Evolutionary conservation across 805 yeast species (phyloP).

Genomic region (Metschnikowia sp.): DNA sequence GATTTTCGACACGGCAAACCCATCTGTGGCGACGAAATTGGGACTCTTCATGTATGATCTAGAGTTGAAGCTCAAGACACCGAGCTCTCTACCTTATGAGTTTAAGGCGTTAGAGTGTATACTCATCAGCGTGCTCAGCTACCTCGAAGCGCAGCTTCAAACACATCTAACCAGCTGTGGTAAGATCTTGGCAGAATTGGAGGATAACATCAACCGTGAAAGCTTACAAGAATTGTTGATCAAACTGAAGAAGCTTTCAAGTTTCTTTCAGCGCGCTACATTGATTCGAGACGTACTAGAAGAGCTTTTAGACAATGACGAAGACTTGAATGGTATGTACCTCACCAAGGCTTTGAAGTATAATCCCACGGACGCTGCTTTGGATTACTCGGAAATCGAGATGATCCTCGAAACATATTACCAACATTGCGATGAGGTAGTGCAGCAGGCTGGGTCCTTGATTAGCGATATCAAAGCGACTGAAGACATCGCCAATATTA

Average conservation of each 20-base stretch:
- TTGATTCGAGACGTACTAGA: slow-evolving; percentile 80
- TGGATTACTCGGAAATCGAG: slow-evolving; percentile 70
- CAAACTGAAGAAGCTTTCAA: slow-evolving; percentile 64
- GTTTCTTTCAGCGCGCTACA: slow-evolving; percentile 70
- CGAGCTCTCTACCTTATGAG: slow-evolving; percentile 49
- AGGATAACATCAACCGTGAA: slow-evolving; percentile 74
- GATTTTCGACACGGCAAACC: slow-evolving; percentile 74
- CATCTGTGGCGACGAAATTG: slow-evolving; percentile 64
- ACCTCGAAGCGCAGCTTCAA: slow-evolving; percentile 71
- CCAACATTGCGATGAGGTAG: slow-evolving; percentile 89
- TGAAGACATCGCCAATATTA: slow-evolving; percentile 89
- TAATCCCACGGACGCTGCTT: slow-evolving; percentile 15
- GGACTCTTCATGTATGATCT: slow-evolving; percentile 83
- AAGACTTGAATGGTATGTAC: slow-evolving; percentile 78
- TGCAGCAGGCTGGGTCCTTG: slow-evolving; percentile 82
- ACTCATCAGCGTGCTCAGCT: slow-evolving; percentile 73
- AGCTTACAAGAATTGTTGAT: slow-evolving; percentile 69
- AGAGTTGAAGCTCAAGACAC: slow-evolving; percentile 59
- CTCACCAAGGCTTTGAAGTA: slow-evolving; percentile 43
- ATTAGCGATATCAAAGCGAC: slow-evolving; percentile 84
- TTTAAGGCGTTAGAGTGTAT: slow-evolving; percentile 82
- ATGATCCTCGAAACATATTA: slow-evolving; percentile 86
- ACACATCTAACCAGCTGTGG: slow-evolving; percentile 58
- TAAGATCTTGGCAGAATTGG: slow-evolving; percentile 62
- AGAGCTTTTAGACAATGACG: slow-evolving; percentile 82